phyloP scores from a whole-genome alignment of 2,329 filamentous ascomycete species.

The Capronia coronata region DNA sequence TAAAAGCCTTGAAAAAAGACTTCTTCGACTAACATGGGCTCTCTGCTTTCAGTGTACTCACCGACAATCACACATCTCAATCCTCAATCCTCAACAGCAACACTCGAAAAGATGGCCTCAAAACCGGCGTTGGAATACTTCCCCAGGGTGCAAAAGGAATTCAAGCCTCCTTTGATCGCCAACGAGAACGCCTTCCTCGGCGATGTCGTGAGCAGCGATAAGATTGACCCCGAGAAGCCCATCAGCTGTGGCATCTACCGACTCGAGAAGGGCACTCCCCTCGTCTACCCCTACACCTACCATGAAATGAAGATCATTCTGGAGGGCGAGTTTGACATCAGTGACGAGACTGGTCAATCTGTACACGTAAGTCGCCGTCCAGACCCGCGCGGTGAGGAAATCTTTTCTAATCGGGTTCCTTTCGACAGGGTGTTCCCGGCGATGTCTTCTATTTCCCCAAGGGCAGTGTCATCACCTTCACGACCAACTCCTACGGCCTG shows the following conservation, averaged over 20 bases:
- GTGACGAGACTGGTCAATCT: constrained; percentile 53
- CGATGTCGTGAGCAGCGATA: constrained; percentile 54
- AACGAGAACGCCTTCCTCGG: constrained; percentile 63
- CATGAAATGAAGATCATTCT: constrained; percentile 70
- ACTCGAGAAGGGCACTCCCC: constrained; percentile 59
- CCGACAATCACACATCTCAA: too few species aligned
- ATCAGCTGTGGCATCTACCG: constrained; percentile 61
- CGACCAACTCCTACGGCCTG: constrained; percentile 56
- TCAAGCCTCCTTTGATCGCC: constrained; percentile 59
- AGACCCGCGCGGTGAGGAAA: too few species aligned
- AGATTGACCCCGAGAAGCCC: constrained; percentile 52
- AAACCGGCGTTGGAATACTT: constrained; percentile 41
- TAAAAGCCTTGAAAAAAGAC: background rate
- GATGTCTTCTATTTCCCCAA: constrained; percentile 66
- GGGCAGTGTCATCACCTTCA: constrained; percentile 60
- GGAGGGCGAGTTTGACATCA: constrained; percentile 60
- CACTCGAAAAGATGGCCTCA: constrained; percentile 16
- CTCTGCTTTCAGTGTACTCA: constrained; percentile 10
- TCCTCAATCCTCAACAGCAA: background rate
- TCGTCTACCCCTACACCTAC: constrained; percentile 64
- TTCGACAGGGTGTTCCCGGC: constrained; percentile 47
- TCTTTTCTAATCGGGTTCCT: too few species aligned
- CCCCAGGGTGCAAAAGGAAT: constrained; percentile 52
- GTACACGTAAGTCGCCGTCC: constrained; percentile 18
- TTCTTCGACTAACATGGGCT: background rate